A percentile compares a stretch with the other conserved stretches of the same genome.
phyloP scores from a whole-genome alignment of 495 filamentous ascomycete genomes.

The Penicillium goetzii region DNA sequence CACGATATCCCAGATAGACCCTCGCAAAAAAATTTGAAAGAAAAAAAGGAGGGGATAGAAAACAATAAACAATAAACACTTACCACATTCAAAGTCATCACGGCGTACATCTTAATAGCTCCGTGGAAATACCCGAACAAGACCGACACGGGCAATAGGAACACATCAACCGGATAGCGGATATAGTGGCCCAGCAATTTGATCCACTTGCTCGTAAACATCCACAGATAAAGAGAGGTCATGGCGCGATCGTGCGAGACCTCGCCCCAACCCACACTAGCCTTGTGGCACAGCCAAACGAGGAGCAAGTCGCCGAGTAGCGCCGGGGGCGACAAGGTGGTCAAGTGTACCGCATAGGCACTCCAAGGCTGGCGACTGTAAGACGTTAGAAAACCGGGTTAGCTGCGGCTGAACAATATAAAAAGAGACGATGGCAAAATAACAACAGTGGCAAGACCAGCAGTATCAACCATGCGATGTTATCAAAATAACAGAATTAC shows the following conservation, averaged over 20 bases:
- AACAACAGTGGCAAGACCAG: not conserved
- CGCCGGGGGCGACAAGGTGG: conserved; percentile 72
- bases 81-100: conserved; percentile 71
- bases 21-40: conserved; percentile 10
- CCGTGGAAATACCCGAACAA: conserved; percentile 80
- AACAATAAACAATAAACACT: conserved; percentile 35
- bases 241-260: conserved; percentile 50
- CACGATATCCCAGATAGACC: not conserved
- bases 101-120: conserved; percentile 75
- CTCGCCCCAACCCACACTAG: conserved; percentile 49
- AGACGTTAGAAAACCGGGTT: conserved; percentile 24
- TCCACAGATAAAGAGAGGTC: conserved; percentile 56
- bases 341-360: conserved; percentile 74
- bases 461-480: not conserved
- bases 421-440: not conserved
- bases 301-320: conserved; percentile 66
- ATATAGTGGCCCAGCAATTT: conserved; percentile 76
- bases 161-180: conserved; percentile 68
- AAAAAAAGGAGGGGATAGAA: conserved; percentile 16
- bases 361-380: conserved; percentile 72
- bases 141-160: conserved; percentile 72
- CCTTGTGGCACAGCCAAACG: conserved; percentile 55
- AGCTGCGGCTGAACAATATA: conserved; percentile 29
- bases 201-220: conserved; percentile 76
- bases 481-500: not conserved